Conservation (phyloP, 2,329 filamentous ascomycete genomes). For the Esteya vermicola region DNA sequence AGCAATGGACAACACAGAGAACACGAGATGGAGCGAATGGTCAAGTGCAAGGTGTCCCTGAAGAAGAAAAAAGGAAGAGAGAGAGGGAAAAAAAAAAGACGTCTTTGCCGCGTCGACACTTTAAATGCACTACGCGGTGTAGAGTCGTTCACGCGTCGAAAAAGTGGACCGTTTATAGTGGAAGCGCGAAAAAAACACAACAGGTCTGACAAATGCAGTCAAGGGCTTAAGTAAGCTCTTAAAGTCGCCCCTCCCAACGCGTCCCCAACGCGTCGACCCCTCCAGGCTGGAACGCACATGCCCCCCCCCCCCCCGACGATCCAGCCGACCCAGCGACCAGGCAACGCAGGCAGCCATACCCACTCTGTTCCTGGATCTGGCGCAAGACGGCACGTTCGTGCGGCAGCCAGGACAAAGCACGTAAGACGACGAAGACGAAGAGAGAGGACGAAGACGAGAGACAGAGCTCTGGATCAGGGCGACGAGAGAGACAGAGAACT, state of each 20-base stretch:
- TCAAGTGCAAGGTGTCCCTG: constrained; percentile 1
- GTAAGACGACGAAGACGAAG: too few relatives aligned
- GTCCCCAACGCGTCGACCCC: constrained; percentile 2
- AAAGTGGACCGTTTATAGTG: constrained; percentile 4
- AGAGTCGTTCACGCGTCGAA: constrained; percentile 8
- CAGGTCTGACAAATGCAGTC: background rate
- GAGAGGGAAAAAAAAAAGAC: constrained; percentile 6
- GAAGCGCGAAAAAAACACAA: constrained; percentile 6
- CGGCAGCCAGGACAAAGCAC: too few relatives aligned
- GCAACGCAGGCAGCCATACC: background rate
- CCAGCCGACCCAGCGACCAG: too few relatives aligned
- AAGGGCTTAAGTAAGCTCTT: background rate
- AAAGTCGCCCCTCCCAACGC: constrained; percentile 4
- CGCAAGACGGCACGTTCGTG: too few relatives aligned
- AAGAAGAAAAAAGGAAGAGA: background rate
- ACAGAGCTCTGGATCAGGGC: too few relatives aligned
- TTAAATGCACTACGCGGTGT: constrained; percentile 11
- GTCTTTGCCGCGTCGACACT: constrained; percentile 8
- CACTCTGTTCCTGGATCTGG: too few relatives aligned
- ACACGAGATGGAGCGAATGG: background rate
- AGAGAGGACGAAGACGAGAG: too few relatives aligned
- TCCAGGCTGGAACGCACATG: too few relatives aligned
- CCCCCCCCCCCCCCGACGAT: too few relatives aligned
- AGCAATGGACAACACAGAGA: background rate
- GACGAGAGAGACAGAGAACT: too few relatives aligned